These are phyloP conservation scores for Inga oerstediana DNA, from an alignment of 306 rosid genomes.

Conservation along the genomic window DNA sequence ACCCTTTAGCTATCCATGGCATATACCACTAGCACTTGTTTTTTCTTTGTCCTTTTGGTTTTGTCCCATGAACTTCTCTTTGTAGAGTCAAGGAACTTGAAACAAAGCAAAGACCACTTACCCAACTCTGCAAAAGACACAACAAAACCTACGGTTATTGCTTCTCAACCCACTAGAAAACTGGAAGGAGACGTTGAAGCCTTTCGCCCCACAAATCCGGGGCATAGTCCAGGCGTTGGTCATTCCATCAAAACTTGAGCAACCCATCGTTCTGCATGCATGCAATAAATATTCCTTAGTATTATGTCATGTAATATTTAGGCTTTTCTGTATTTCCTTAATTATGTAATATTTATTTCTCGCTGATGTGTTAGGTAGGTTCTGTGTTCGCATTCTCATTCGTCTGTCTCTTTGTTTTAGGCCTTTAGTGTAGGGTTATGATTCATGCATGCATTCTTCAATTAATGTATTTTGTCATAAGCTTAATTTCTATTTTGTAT, in stretches of 20 bases:
- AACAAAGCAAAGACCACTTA: slow-evolving; percentile 22
- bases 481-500: background rate
- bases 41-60: slow-evolving; percentile 50
- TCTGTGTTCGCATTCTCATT: background rate
- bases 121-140: background rate
- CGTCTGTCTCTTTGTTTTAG: background rate
- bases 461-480: background rate
- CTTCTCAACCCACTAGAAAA: slow-evolving; percentile 14
- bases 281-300: background rate
- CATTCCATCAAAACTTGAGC: slow-evolving; percentile 56
- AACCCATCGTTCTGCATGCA: background rate
- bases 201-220: slow-evolving; percentile 73
- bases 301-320: background rate
- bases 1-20: slow-evolving; percentile 51
- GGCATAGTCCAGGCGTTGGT: slow-evolving; percentile 86
- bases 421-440: background rate
- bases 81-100: slow-evolving; percentile 56
- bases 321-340: background rate
- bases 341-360: slow-evolving; percentile 3
- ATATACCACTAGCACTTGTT: slow-evolving; percentile 38
- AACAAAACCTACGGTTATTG: background rate
- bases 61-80: slow-evolving; percentile 50
- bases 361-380: background rate
- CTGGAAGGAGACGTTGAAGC: slow-evolving; percentile 48
- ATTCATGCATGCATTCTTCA: slow-evolving; percentile 29